Evolutionary conservation across 2,329 filamentous ascomycete genomes (phyloP), one percentile per base, ranked within the genome.

Genomic region (Beauveria varroae): DNA sequence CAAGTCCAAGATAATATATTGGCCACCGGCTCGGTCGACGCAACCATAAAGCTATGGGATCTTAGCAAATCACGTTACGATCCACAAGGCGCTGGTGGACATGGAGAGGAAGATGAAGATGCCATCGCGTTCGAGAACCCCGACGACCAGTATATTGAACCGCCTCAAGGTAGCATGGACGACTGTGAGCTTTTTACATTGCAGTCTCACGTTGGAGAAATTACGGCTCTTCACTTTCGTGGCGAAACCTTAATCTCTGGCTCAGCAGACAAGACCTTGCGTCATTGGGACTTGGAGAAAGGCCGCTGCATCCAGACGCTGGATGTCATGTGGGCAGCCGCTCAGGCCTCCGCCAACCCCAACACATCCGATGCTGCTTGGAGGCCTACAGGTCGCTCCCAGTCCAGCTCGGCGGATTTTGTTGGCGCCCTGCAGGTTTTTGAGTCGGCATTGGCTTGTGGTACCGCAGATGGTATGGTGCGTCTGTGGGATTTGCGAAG

Each of bases 241-340:
- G 90, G 90, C 60, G 88, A 96, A 67, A 92, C 91, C 0, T 82
- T 99, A 18, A 92, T 99, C 37, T 99, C 95, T 2, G 95, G 95
- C 14, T 98, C 93, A 8, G 89, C 95, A 0, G 95, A 99, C 77
- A 99, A 99, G 81, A 99, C 95, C 1, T 80, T 99, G 60, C 87
- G 95, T 50, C 95, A 99, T 73, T 99, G 95, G 95, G 95, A 99
- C 78, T 81, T 99, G 55, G 90, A 93, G 69, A 97, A 93, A 73
- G 95, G 95, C n/a, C 89, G 95, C 54, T 98, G 95, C 73, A 90
- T 99, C 59, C 95, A 99, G 75, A 99, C 95, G 3, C 80, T 99
- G 54, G 95, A 99, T 74, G 93, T 99, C 7, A 89, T 99, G 73
- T 99, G 95, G 95, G 95, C 95, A 10, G 93, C 95, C 5, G 93